Conservation (phyloP, 768 basidiomycete genomes). For the Coprinellus micaceus region DNA sequence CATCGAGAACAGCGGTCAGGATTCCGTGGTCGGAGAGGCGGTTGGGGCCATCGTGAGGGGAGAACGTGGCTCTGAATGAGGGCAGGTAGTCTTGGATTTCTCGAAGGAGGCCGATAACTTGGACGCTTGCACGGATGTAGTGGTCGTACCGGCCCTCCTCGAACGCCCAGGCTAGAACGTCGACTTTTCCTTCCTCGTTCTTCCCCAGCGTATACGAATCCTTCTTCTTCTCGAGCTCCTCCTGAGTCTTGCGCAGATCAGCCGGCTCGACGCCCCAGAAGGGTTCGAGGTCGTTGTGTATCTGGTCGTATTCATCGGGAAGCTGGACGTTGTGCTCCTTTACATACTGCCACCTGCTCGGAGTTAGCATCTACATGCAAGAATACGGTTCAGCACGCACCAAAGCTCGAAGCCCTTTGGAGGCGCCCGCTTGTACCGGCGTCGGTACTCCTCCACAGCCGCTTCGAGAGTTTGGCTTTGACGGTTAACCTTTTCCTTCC, state of each 20-base stretch:
- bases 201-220: conserved; percentile 44
- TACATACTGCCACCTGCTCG: conserved; percentile 52
- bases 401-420: conserved; percentile 87
- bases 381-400: conserved; percentile 42
- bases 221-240: conserved; percentile 32
- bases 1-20: conserved; percentile 25
- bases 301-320: conserved; percentile 81
- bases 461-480: conserved; percentile 75
- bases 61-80: conserved; percentile 43
- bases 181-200: conserved; percentile 22
- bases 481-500: conserved; percentile 50
- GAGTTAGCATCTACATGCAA: not conserved
- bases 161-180: conserved; percentile 33
- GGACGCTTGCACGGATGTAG: conserved; percentile 28
- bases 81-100: conserved; percentile 40
- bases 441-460: conserved; percentile 74
- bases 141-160: conserved; percentile 32
- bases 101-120: conserved; percentile 33
- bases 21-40: conserved; percentile 33
- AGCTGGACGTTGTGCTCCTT: conserved; percentile 68
- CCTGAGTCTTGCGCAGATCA: conserved; percentile 35
- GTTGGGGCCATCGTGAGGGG: conserved; percentile 42
- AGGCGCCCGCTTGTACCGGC: conserved; percentile 72
- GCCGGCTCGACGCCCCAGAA: conserved; percentile 67
- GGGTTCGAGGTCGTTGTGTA: conserved; percentile 72